Percentiles rank a stretch among this genome's conserved stretches.
Evolutionary conservation across 2,329 filamentous ascomycete genomes (phyloP).

Genomic region (Knufia petricola): DNA sequence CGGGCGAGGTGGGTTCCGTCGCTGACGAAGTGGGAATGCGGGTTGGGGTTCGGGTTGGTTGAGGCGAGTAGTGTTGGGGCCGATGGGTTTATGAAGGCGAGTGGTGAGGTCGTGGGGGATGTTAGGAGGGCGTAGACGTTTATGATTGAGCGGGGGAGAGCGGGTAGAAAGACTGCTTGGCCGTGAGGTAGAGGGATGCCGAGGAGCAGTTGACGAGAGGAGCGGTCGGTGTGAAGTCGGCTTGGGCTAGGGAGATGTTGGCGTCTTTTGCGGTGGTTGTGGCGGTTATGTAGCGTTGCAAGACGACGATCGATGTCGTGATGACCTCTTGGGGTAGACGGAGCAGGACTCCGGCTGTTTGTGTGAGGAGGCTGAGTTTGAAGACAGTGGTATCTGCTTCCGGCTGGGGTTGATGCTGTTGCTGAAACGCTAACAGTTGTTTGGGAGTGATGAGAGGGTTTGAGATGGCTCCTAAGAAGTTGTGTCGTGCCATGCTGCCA

Average conservation of each 20-base stretch:
- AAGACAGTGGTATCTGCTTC: constrained; percentile 35
- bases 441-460: constrained; percentile 38
- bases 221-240: constrained; percentile 3
- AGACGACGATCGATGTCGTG: constrained; percentile 71
- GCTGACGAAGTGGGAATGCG: constrained; percentile 57
- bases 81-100: constrained; percentile 34
- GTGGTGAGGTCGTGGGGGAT: constrained; percentile 47
- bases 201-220: constrained; percentile 63
- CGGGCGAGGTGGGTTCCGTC: constrained; percentile 62
- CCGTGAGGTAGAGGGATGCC: constrained; percentile 66
- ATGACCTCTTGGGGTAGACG: constrained; percentile 77
- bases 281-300: constrained; percentile 50
- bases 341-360: constrained; percentile 55
- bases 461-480: constrained; percentile 22
- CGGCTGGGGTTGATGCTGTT: constrained; percentile 15
- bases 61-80: constrained; percentile 15
- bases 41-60: constrained; percentile 29
- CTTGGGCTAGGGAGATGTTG: background rate
- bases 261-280: background rate
- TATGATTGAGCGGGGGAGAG: constrained; percentile 67
- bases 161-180: constrained; percentile 71
- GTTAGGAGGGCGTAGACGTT: constrained; percentile 78
- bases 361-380: constrained; percentile 36
- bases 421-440: constrained; percentile 28
- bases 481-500: constrained; percentile 6